phyloP scores from a whole-genome alignment of 495 filamentous ascomycete species.

The Tricharina praecox region DNA sequence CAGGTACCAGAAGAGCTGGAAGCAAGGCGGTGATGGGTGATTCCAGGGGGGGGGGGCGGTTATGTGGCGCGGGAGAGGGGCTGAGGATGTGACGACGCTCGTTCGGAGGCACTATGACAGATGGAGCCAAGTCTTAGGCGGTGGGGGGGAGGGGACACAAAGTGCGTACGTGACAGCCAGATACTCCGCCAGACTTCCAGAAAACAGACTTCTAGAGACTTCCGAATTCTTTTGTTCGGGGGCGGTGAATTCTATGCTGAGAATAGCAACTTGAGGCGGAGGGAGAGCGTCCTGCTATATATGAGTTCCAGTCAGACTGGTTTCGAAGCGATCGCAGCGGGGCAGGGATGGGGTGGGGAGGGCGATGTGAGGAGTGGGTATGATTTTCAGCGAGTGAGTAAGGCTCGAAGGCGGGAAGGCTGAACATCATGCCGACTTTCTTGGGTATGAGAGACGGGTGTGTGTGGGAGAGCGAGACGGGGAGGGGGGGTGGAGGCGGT shows the following conservation, averaged over 20 bases:
- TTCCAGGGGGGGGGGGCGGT: not conserved
- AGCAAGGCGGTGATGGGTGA: not conserved
- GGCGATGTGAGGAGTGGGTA: not conserved
- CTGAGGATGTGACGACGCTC: constrained; percentile 2
- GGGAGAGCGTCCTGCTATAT: constrained; percentile 7
- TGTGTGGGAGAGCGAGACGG: not conserved
- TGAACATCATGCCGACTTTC: not conserved
- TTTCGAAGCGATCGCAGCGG: no score
- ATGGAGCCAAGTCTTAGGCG: not conserved
- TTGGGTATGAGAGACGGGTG: not conserved
- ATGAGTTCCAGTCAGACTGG: not conserved
- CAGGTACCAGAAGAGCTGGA: not conserved
- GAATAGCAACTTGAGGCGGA: constrained; percentile 24
- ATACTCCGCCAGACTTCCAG: not conserved
- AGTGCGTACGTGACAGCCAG: not conserved
- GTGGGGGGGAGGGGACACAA: not conserved
- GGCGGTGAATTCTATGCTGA: constrained; percentile 9
- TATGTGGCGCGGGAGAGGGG: not conserved
- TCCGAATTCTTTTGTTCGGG: not conserved
- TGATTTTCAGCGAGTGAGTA: not conserved
- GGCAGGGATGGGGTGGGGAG: not conserved
- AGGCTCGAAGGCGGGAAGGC: not conserved
- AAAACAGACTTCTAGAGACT: not conserved
- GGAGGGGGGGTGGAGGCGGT: not conserved
- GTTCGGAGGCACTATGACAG: not conserved